phyloP scores from a whole-genome alignment of 208 protist species.

The Trypanosomatidae sp. region DNA sequence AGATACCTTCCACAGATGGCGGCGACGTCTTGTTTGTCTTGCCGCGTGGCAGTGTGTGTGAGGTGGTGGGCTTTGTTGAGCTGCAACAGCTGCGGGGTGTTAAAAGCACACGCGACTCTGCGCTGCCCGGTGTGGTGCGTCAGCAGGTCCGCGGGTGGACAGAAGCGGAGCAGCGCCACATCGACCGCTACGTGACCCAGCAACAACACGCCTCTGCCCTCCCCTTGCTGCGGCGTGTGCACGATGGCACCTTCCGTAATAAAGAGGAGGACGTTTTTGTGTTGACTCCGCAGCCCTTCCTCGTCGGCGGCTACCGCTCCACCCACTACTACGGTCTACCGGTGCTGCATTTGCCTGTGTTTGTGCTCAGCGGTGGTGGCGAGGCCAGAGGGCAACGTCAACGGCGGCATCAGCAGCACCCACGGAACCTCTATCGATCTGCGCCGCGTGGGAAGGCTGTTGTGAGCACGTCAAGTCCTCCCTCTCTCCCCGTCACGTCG shows the following conservation, averaged over 20 bases:
- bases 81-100: not conserved
- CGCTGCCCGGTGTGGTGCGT: conserved; percentile 4
- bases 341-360: conserved; percentile 47
- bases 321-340: conserved; percentile 68
- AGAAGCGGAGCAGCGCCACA: not conserved
- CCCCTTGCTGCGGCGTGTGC: conserved; percentile 25
- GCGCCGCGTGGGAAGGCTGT: no score
- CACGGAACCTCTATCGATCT: no score
- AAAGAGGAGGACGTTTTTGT: conserved; percentile 24
- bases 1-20: not conserved
- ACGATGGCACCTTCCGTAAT: not conserved
- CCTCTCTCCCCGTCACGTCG: no score
- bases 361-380: conserved; percentile 21
- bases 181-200: conserved; percentile 28
- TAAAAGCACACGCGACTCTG: not conserved
- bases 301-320: conserved; percentile 56
- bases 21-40: not conserved
- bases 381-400: no score
- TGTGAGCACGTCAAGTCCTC: no score
- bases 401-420: not conserved
- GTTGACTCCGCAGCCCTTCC: conserved; percentile 24
- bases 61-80: conserved; percentile 28
- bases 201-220: conserved; percentile 23
- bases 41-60: conserved; percentile 18
- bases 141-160: conserved; percentile 10